Evolutionary conservation across 129 eudicot genomes (phyloP), one percentile per base, ranked within the genome.

Genomic region (Erigeron canadensis): DNA sequence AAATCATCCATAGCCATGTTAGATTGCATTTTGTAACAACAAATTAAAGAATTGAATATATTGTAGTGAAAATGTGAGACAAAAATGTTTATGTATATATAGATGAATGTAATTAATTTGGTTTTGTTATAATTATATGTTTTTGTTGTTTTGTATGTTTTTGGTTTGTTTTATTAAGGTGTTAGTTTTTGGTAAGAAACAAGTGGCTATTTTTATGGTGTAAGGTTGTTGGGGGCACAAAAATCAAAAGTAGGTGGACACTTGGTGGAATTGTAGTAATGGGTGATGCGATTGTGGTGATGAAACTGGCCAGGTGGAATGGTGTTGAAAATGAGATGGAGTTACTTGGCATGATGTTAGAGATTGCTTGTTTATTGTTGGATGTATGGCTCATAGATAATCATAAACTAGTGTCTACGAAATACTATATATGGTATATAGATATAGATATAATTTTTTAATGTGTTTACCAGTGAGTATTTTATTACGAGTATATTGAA

Each of bases 1-100:
- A 75, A 15, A 11, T 67, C 58, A 9, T 79, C 84, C 84, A 75
- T 81, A 13, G 76, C 63, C 45, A 61, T 77, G 5, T 8, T 48
- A 22, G 69, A 45, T 45, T 45, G 50, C 10, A 45, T 45, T 47
- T 7, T 11, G 28, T 28, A 28, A 28, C 34, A 12, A 41, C 13
- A 4, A 28, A n/a, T n/a, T 15, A 17, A 7, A 45, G 10, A n/a
- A 1, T 12, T 50, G 16, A 19, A 11, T n/a, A n/a, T n/a, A n/a
- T 47, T 55, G 46, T 73, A 15, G 21, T 19, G 23, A 19, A 43
- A 28, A 67, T 8, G 46, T 73, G 70, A 56, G 17, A 45, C 42
- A 16, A 28, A 28, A 28, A n/a, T n/a, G n/a, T n/a, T n/a, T n/a
- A n/a, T 28, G 34, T 28, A 28, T 28, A 28, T 28, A 28, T 28